Base-by-base conservation (phyloP, 169 alveolate genomes). In the Cystoisospora suis region DNA sequence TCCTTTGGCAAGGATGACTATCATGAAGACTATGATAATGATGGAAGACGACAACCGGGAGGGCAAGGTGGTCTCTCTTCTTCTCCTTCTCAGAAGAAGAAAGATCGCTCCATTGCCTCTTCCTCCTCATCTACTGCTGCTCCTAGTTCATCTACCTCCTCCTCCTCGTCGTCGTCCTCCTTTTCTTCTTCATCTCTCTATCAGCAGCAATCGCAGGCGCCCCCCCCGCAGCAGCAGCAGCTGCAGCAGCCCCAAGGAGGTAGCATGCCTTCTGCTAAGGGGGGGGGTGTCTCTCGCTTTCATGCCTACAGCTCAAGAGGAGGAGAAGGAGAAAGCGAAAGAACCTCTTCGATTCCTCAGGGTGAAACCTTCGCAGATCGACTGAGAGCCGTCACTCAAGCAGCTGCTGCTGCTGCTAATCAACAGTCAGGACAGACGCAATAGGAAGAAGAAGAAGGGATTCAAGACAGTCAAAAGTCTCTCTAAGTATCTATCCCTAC, bases 361-460 rank as follows among this genome's bases (percentile, higher is more conserved):
- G 77, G 77, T 0, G 5, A 15, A 7, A 65, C 77, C 42, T 65
- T 65, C 77, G 77, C 77, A 36, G 77, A 65, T 17, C 77, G 77
- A n/a, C 77, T 65, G 3, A 36, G 77, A 2, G 77, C 77, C 12
- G 40, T 44, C 44, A 65, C 45, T 44, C 3, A 36, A 3, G 77
- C 77, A 0, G 42, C 77, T 12, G 5, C 44, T 9, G 45, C n/a
- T 20, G 61, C 20, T 20, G 61, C 61, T 49, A 12, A 9, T 49
- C 61, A 49, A 49, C n/a, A 49, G 61, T 20, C n/a, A 49, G n/a
- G 61, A 20, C 61, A 49, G 20, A 20, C 61, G n/a, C n/a, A 49
- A 9, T 20, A 12, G 61, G 20, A 49, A 20, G 61, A 20, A 20
- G 9, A 20, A 9, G 61, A 9, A 12, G 61, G 61, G 20, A 20